These are phyloP conservation scores for Stephania japonica DNA, from an alignment of 164 flowering plant species.

Conservation along the genomic window DNA sequence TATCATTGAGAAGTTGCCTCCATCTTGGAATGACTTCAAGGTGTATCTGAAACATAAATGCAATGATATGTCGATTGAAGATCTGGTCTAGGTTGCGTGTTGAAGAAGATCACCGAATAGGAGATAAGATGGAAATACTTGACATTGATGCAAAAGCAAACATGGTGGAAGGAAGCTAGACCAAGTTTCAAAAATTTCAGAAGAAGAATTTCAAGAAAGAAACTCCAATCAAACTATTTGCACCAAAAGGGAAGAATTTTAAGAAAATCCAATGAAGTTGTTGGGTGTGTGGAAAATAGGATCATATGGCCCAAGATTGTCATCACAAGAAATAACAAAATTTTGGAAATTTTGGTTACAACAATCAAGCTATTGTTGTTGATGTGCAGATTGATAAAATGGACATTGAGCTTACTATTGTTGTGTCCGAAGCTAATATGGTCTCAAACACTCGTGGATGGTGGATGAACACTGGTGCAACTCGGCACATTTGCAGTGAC, in stretches of 20 bases:
- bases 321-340: background rate
- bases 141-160: background rate
- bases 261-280: background rate
- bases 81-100: background rate
- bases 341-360: background rate
- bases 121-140: background rate
- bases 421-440: background rate
- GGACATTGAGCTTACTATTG: background rate
- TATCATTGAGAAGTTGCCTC: constrained; percentile 1
- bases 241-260: constrained; percentile 1
- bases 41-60: background rate
- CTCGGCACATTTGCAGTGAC: background rate
- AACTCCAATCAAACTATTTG: background rate
- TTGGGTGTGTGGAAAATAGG: background rate
- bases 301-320: background rate
- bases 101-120: background rate
- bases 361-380: background rate
- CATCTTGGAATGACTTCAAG: constrained; percentile 5
- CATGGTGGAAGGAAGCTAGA: constrained; percentile 3
- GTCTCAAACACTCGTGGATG: background rate
- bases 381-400: too few relatives aligned
- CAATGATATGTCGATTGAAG: background rate
- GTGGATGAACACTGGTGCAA: background rate
- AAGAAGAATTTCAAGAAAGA: too few relatives aligned
- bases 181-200: background rate